Base-by-base conservation (phyloP, 192 early-diverging fungal species). In the Backusella psychrophila region DNA sequence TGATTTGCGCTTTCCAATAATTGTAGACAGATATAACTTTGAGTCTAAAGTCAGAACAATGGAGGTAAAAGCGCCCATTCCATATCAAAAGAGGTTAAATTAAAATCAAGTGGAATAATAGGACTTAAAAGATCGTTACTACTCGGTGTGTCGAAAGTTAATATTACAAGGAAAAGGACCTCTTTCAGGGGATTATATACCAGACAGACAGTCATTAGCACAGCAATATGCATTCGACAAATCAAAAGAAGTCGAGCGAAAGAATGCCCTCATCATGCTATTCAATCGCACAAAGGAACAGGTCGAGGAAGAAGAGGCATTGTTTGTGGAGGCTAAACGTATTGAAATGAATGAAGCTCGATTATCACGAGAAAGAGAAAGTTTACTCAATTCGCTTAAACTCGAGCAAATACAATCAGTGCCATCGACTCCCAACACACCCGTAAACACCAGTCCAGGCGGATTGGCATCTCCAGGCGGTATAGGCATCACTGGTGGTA, bases 91-190 rank as follows among this genome's bases (percentile, higher is more conserved):
- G 4, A 44, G 39, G 35, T 11, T n/a, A 71, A 26, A 14, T 71
- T 21, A 44, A 31, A 33, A 33, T 33, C 29, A 21, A 11, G 9
- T 69, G 8, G 19, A n/a, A 39, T 29, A 38, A 39, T 81, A 95
- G 88, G 97, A 98, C 38, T 73, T 98, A 35, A 96, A 96, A 81
- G 92, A 94, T 74, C 85, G 97, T 15, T 97, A 95, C 80, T 97
- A 94, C 69, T 75, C 78, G 14, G 87, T 97, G 3, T 83, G 85
- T 14, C 85, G 87, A 17, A 89, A 83, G 36, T 79, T 98, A n/a
- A 85, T 90, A 1, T 49, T 71, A 46, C 35, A 84, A 87, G 73
- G 79, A 82, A 44, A 14, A 87, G 95, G 33, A n/a, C 80, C 36
- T 35, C 70, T 34, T n/a, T 71, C 76, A 42, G 56, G 38, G 5